Evolutionary conservation across 805 yeast species (phyloP).

Genomic region (Candida tibetensis): DNA sequence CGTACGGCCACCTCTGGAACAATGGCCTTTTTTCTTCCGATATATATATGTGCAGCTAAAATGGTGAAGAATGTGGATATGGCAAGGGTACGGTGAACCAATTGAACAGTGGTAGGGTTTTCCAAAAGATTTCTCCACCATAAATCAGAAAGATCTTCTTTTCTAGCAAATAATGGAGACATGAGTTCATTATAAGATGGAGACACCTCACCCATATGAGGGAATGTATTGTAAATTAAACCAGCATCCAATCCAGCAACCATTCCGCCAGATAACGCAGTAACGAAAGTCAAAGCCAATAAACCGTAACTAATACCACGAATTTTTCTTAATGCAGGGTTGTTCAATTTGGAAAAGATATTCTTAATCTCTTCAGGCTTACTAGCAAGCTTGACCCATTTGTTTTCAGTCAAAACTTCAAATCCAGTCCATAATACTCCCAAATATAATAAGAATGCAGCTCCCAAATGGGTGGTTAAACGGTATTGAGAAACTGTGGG

Average conservation of each 20-base stretch:
- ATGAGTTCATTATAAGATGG: slow-evolving; percentile 80
- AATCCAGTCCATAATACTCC: slow-evolving; percentile 91
- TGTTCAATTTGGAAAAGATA: slow-evolving; percentile 56
- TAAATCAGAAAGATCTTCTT: slow-evolving; percentile 64
- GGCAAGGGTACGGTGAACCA: slow-evolving; percentile 85
- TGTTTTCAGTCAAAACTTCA: slow-evolving; percentile 71
- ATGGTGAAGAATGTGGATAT: slow-evolving; percentile 72
- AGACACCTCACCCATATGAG: slow-evolving; percentile 87
- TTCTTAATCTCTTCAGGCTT: slow-evolving; percentile 54
- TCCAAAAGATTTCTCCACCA: slow-evolving; percentile 93
- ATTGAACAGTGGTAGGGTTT: slow-evolving; percentile 94
- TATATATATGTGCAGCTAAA: slow-evolving; percentile 67
- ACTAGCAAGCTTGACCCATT: slow-evolving; percentile 49
- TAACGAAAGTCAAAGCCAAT: slow-evolving; percentile 68
- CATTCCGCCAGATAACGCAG: slow-evolving; percentile 97
- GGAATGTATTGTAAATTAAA: slow-evolving; percentile 90
- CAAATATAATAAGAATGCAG: slow-evolving; percentile 83
- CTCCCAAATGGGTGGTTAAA: slow-evolving; percentile 88
- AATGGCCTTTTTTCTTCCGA: slow-evolving; percentile 50
- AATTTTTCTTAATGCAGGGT: slow-evolving; percentile 56
- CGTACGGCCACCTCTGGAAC: slow-evolving; percentile 55
- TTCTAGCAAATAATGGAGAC: slow-evolving; percentile 68
- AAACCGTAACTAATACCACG: slow-evolving; percentile 56
- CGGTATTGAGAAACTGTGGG: slow-evolving; percentile 98
- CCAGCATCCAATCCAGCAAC: slow-evolving; percentile 99